Base-by-base conservation (phyloP, 2,329 filamentous ascomycete species). In the Aspergillus nomiae region DNA sequence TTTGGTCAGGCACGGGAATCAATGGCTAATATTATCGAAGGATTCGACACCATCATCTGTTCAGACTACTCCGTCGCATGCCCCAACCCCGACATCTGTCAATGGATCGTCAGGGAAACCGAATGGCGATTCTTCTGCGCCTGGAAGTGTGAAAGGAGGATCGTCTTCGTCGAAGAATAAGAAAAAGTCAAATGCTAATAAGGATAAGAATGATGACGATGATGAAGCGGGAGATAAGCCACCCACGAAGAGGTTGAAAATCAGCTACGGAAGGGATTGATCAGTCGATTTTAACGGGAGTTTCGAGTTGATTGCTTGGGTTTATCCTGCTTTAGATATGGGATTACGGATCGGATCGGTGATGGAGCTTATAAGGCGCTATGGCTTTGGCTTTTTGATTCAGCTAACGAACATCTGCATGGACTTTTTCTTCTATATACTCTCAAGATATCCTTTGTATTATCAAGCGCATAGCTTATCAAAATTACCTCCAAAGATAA, bases 41-140 rank as follows among this genome's bases (percentile, higher is more conserved):
- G 79, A 81, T 61, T 81, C 79, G 4, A 71, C 76, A 2, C 79
- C 79, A 2, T 80, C 78, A 3, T 81, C 79, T n/a, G 76, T 74
- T 16, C 77, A 80, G 61, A 82, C 78, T 16, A 83, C 81, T 0
- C 81, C 81, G 2, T 81, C 80, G 30, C 79, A 81, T 56, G 80
- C 79, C 1, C 76, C 78, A 3, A 83, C 81, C 0, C 81, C 81
- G 1, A 80, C 77, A 5, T 81, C 79, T 2, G 73, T 73, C 34
- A 73, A 72, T 28, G 74, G 73, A 1, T 71, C 73, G 32, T 61
- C 65, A 2, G 73, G 72, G 16, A 73, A 73, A 56, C 66, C 71
- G 16, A 71, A 70, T 53, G 71, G 70, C 6, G 69, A 69, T 60
- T 62, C 65, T 4, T 71, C 69, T 8, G 69, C 69, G 6, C 57